phyloP scores from a whole-genome alignment of 1,284 basidiomycete species.

The Fomitopsis palustris region DNA sequence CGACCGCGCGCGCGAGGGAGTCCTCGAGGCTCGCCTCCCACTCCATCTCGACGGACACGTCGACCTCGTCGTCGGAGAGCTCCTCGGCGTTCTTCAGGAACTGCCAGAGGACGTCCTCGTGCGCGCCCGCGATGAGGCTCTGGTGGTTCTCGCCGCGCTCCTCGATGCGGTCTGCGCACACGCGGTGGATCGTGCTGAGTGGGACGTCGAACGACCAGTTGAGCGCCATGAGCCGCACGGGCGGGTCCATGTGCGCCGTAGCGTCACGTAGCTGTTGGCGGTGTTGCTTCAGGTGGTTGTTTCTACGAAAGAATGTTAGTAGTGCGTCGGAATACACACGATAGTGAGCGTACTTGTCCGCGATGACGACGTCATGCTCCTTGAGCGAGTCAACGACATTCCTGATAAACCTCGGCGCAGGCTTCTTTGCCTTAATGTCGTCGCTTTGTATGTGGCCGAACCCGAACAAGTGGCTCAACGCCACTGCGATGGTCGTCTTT shows the following conservation, averaged over 20 bases:
- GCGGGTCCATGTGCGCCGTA: slow-evolving; percentile 37
- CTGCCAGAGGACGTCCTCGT: slow-evolving; percentile 81
- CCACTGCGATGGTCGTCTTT: slow-evolving; percentile 86
- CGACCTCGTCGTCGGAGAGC: slow-evolving; percentile 62
- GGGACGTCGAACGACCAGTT: slow-evolving; percentile 70
- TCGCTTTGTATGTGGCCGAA: slow-evolving; percentile 93
- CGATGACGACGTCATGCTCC: slow-evolving; percentile 76
- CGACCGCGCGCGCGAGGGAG: slow-evolving; percentile 56
- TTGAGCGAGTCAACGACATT: slow-evolving; percentile 68
- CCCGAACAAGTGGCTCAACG: slow-evolving; percentile 74
- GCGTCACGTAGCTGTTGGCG: slow-evolving; percentile 65
- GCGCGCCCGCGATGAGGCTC: slow-evolving; percentile 65
- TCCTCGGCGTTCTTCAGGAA: slow-evolving; percentile 72
- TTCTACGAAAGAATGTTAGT: slow-evolving; percentile 45
- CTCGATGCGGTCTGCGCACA: slow-evolving; percentile 75
- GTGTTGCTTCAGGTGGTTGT: slow-evolving; percentile 84
- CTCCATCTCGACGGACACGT: slow-evolving; percentile 65
- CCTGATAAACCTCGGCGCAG: slow-evolving; percentile 74
- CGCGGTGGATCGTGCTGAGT: slow-evolving; percentile 56
- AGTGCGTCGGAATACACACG: neutral
- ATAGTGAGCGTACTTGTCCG: slow-evolving; percentile 68
- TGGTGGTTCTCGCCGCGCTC: slow-evolving; percentile 84
- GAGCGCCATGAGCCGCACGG: slow-evolving; percentile 73
- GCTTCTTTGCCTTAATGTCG: slow-evolving; percentile 79
- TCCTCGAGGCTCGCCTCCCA: slow-evolving; percentile 52